A percentile compares a stretch with the other conserved stretches of the same genome.
These are phyloP conservation scores for Eucalyptus coolabah DNA, from an alignment of 345 rosid species.

Conservation along the genomic window DNA sequence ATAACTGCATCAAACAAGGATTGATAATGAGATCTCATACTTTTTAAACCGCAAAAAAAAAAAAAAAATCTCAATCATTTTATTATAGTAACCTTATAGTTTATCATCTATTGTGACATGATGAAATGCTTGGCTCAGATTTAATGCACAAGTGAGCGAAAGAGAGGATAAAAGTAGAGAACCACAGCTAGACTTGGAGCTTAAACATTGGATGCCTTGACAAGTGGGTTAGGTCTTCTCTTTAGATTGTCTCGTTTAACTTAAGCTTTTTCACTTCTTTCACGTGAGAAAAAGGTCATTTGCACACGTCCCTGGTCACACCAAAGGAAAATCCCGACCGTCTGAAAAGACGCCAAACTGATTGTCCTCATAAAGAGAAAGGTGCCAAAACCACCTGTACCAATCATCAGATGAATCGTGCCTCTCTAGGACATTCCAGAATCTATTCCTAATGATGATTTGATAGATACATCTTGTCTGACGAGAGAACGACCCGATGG, in stretches of 20 bases:
- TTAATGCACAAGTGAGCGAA: neutral
- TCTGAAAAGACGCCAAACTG: neutral
- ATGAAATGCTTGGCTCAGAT: neutral
- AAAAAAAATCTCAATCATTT: neutral
- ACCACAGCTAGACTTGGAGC: neutral
- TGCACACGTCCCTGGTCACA: neutral
- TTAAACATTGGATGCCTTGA: neutral
- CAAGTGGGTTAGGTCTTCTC: neutral
- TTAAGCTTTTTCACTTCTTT: neutral
- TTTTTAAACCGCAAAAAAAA: neutral
- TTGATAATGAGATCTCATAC: neutral
- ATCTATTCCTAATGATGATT: neutral
- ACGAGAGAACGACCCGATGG: neutral
- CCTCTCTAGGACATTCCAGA: neutral
- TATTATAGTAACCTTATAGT: neutral
- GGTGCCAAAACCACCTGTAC: neutral
- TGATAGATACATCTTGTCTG: too few relatives aligned
- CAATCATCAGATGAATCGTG: neutral
- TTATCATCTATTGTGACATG: neutral
- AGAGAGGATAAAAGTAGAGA: neutral
- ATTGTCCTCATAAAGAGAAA: neutral
- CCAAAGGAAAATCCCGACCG: neutral
- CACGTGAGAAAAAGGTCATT: neutral
- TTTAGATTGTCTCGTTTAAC: neutral
- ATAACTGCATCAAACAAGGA: accelerated